Evolutionary conservation across 768 basidiomycete genomes (phyloP), one percentile per base, ranked within the genome.

Genomic region (Serendipita vermifera): DNA sequence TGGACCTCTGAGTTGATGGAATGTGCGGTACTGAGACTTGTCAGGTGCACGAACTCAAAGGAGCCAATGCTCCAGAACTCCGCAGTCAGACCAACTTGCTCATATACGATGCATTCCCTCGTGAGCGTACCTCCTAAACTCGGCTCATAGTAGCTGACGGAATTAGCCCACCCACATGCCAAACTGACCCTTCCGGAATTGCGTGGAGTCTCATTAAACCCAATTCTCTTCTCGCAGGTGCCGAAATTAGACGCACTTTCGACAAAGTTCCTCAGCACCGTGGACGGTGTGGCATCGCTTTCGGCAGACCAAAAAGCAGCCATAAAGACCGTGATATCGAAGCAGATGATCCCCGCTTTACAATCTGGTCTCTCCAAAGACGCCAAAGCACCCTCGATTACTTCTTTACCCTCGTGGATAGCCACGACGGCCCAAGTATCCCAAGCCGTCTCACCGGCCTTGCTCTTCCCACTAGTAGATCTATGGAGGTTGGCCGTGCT

Each of bases 401-500:
- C 55, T 2, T 61, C 64, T 1, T 14, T 6, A 29, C 15, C 65
- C 6, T 26, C 6, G 27, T 86, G 80, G 80, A 65, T 74, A 0
- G 68, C 72, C 11, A 70, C 72, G 2, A 80, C 80, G 3, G 63
- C 60, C 3, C 62, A 67, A 0, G 67, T 89, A 1, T 64, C 66
- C 0, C 57, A 65, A 7, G 70, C 69, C 2, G 76, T 92, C 1
- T 73, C 77, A 0, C 55, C 72, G 0, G 72, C 74, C 6, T 71
- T 78, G 35, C 72, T 89, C 29, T 94, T 93, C 71, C 90, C 91
- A 0, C 65, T 92, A 3, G 76, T 82, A 9, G 91, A 94, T 64
- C 72, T 92, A 60, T 87, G 88, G 83, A 75, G 89, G 1, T 73
- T 92, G 7, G 83, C 82, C 0, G 65, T 87, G 15, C 76, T 92